Evolutionary conservation across 495 filamentous ascomycete species (phyloP), one percentile per base, ranked within the genome.

Genomic region (Chaetomium cochliodes): DNA sequence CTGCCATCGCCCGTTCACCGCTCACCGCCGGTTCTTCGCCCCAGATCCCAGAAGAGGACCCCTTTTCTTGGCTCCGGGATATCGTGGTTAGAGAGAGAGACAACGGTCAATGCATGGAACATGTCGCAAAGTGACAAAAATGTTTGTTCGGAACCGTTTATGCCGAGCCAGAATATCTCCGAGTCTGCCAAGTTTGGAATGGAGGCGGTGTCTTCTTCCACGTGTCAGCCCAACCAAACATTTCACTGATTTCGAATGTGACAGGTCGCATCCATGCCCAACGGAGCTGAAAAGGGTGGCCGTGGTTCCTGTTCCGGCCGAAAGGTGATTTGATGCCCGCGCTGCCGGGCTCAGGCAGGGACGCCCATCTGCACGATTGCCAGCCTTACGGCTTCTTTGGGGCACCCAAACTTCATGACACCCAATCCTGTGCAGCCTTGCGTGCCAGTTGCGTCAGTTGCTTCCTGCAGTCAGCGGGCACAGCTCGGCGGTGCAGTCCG

Each of bases 401-500:
- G 37, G 9, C 25, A 25, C 13, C 30, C 46, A 23, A 20, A 41
- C 25, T 26, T 54, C 49, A 28, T 30, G 33, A 30, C 33, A 62
- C 5, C 18, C 57, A 47, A 46, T 28, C 26, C 46, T 44, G 22
- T 8, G 15, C 25, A 16, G 7, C 15, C 28, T 39, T 22, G 20
- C 28, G 25, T 52, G 5, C 39, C 13, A 25, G 33, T 37, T 37
- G 33, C 33, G 33, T 37, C 33, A 52, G 12, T 13, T 16, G 18
- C 23, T 46, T 46, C 22, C 60, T 63, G 60, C 60, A 49, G 60
- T 63, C 60, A 63, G 60, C 60, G 41, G 60, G 60, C 60, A 49
- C 51, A 56, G 51, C 6, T 28, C 20, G 58, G 59, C 59, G 47
- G 59, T 60, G 59, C 59, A 23, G 33, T 9, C 13, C 9, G 49